Evolutionary conservation across 2,329 filamentous ascomycete genomes (phyloP).

Genomic region (Plectosphaerella cucumerina): DNA sequence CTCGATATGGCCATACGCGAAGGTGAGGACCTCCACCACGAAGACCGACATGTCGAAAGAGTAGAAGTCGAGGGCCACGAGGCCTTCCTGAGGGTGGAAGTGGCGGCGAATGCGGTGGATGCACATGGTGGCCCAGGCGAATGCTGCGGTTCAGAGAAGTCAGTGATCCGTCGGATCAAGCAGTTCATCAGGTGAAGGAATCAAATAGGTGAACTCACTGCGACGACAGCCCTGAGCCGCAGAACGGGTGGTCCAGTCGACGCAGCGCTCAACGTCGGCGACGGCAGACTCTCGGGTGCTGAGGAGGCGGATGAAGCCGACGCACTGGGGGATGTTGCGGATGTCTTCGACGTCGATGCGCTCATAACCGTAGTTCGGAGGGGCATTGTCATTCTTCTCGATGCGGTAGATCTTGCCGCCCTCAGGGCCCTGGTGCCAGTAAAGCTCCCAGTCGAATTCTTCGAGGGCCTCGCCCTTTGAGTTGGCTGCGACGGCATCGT

Average conservation of each 20-base stretch:
- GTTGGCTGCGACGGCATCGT: constrained; percentile 15
- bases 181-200: too few species aligned
- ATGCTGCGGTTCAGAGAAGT: constrained; percentile 5
- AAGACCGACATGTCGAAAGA: constrained; percentile 21
- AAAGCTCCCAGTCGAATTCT: constrained; percentile 31
- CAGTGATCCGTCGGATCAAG: too few species aligned
- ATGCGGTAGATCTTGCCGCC: constrained; percentile 8
- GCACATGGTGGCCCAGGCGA: constrained; percentile 24
- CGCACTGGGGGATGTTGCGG: constrained; percentile 16
- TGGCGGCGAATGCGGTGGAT: constrained; percentile 22
- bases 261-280: constrained; percentile 23
- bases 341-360: constrained; percentile 2
- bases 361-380: constrained; percentile 4
- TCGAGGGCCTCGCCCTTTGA: constrained; percentile 15
- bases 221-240: constrained; percentile 17
- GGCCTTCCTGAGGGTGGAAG: constrained; percentile 12
- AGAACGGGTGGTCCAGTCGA: constrained; percentile 25
- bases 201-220: constrained; percentile 2
- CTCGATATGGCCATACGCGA: constrained; percentile 17
- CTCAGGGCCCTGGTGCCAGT: constrained; percentile 18
- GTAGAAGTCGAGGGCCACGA: constrained; percentile 8
- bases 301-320: constrained; percentile 17
- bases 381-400: background rate
- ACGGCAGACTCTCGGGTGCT: too few species aligned
- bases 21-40: constrained; percentile 20